These are phyloP conservation scores for Pyrrhoderma lamaoense DNA, from an alignment of 1,284 basidiomycete genomes.

Conservation along the genomic window DNA sequence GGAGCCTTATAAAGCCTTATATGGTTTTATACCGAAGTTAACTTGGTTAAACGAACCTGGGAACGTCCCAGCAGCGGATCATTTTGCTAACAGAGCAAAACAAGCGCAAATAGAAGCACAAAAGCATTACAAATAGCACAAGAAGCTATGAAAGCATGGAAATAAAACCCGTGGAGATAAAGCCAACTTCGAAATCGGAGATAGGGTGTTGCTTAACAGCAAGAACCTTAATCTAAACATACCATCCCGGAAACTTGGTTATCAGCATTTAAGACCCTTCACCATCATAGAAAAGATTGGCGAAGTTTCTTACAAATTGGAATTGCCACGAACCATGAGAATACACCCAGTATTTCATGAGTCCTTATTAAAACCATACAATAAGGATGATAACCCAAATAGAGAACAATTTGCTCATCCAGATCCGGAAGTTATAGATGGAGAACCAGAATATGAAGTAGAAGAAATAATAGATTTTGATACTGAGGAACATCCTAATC, in stretches of 20 bases:
- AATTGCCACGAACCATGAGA: constrained; percentile 20
- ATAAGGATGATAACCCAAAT: background rate
- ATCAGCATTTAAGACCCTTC: constrained; percentile 19
- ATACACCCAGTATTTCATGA: constrained; percentile 28
- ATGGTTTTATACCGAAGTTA: constrained; percentile 6
- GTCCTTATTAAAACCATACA: constrained; percentile 19
- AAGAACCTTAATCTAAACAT: constrained; percentile 21
- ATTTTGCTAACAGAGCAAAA: background rate
- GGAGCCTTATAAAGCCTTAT: constrained; percentile 24
- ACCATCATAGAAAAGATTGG: constrained; percentile 16
- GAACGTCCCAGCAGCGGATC: background rate
- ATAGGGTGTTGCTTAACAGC: constrained; percentile 22
- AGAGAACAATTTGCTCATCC: background rate
- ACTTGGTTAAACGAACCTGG: no score
- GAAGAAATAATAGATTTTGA: background rate
- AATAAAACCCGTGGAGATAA: background rate
- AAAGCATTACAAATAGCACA: background rate
- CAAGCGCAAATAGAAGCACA: background rate
- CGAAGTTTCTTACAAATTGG: constrained; percentile 16
- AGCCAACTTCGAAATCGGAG: constrained; percentile 20
- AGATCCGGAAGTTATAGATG: background rate
- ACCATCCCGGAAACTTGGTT: constrained; percentile 24
- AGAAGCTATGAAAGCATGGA: background rate
- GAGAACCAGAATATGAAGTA: constrained; percentile 2
- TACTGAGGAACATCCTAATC: background rate